These are phyloP conservation scores for Calcarisporium arbuscula DNA, from an alignment of 2,329 filamentous ascomycete species.

Conservation along the genomic window DNA sequence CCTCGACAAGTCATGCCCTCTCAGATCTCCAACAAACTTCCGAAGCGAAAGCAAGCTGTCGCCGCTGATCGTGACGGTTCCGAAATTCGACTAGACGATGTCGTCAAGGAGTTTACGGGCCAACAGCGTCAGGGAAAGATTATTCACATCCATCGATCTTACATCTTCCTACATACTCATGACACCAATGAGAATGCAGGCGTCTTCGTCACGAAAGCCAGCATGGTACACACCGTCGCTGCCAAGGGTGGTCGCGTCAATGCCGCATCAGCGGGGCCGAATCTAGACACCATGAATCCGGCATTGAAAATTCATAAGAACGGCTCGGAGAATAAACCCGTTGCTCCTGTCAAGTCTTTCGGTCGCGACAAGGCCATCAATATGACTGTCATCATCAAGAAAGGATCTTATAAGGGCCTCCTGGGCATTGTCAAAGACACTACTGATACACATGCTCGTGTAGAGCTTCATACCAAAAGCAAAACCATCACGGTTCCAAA, in stretches of 20 bases:
- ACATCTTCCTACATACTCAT: constrained; percentile 82
- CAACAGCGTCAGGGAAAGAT: constrained; percentile 84
- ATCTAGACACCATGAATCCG: constrained; percentile 88
- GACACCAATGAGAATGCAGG: constrained; percentile 79
- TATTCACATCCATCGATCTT: constrained; percentile 89
- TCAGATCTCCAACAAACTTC: constrained; percentile 84
- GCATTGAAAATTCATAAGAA: constrained; percentile 67
- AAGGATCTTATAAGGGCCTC: constrained; percentile 85
- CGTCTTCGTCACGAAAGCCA: constrained; percentile 80
- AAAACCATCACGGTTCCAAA: constrained; percentile 85
- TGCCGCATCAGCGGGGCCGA: constrained; percentile 56
- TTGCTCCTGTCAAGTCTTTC: constrained; percentile 67
- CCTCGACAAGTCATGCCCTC: constrained; percentile 79
- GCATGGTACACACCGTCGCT: constrained; percentile 83
- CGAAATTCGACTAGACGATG: constrained; percentile 87
- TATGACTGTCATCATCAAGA: constrained; percentile 83
- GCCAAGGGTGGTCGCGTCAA: constrained; percentile 83
- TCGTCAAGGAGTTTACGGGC: constrained; percentile 82
- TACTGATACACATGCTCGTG: constrained; percentile 75
- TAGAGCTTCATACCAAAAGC: constrained; percentile 90
- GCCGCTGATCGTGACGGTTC: constrained; percentile 90
- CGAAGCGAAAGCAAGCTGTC: constrained; percentile 74
- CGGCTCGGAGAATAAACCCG: constrained; percentile 39
- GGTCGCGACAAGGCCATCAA: constrained; percentile 79
- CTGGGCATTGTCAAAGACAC: constrained; percentile 95